A percentile compares a stretch with the other conserved stretches of the same genome.
These are phyloP conservation scores for Penicillium ochrochloron DNA, from an alignment of 495 filamentous ascomycete species.

Conservation along the genomic window DNA sequence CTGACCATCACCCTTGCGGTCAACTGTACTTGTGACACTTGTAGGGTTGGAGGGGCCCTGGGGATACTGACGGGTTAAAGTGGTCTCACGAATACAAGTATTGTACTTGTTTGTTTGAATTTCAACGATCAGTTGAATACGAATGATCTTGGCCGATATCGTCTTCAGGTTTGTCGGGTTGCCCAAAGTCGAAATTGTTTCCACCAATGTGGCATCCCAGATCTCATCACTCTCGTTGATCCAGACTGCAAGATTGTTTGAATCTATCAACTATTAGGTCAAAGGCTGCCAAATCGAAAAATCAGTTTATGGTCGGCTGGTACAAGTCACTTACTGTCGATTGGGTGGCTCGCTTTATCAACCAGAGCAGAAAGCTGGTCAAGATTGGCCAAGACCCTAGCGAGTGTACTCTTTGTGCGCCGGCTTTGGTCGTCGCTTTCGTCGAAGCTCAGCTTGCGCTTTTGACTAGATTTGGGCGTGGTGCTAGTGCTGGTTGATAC, in stretches of 20 bases:
- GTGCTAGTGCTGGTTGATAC: neutral
- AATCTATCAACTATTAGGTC: no score
- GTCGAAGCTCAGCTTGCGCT: neutral
- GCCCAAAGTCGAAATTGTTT: no score
- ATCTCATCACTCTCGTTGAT: no score
- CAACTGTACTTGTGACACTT: neutral
- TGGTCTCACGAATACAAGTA: constrained; percentile 2
- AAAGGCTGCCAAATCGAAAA: neutral
- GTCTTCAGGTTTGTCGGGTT: no score
- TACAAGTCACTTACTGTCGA: neutral
- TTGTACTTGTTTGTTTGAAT: neutral
- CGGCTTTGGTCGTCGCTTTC: neutral
- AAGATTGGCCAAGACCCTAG: neutral
- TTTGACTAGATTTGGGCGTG: neutral
- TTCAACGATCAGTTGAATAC: neutral
- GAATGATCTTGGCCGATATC: neutral
- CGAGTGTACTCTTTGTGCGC: neutral
- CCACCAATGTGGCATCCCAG: no score
- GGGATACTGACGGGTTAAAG: neutral
- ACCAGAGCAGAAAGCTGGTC: neutral
- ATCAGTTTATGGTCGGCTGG: neutral
- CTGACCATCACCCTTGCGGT: neutral
- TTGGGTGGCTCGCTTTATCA: neutral
- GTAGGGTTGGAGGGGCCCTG: neutral
- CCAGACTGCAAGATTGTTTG: no score